A percentile compares a stretch with the other conserved stretches of the same genome.
phyloP scores from a whole-genome alignment of 2,329 filamentous ascomycete genomes.

The Neopestalotiopsis clavispora region DNA sequence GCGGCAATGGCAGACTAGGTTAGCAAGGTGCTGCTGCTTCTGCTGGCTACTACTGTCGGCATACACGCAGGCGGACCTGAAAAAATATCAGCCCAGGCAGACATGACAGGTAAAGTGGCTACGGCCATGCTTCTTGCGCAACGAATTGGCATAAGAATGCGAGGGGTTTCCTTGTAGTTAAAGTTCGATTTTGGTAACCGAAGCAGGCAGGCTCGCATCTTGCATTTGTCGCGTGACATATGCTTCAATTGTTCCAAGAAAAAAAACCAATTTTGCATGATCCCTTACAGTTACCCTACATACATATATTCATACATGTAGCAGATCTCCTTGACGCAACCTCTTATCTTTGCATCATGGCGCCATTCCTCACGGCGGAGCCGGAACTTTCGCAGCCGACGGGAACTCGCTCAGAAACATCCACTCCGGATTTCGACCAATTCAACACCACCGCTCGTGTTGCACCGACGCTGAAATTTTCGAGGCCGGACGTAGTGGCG shows the following conservation, averaged over 20 bases:
- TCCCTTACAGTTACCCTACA: neutral
- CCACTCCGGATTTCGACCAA: neutral
- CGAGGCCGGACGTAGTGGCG: conserved; percentile 15
- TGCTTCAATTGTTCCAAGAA: neutral
- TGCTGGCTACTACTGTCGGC: neutral
- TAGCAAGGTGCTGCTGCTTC: neutral
- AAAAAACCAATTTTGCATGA: neutral
- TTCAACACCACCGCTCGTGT: neutral
- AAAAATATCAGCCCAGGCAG: neutral
- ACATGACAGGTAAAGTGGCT: neutral
- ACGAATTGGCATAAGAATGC: conserved; percentile 5
- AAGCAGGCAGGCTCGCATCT: conserved; percentile 1
- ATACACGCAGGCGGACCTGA: neutral
- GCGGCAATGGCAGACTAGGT: neutral
- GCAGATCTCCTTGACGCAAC: neutral
- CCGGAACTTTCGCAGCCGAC: neutral
- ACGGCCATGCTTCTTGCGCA: neutral
- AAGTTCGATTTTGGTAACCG: neutral
- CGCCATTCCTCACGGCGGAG: neutral
- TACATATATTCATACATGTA: neutral
- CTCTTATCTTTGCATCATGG: conserved; percentile 1
- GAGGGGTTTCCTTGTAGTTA: neutral
- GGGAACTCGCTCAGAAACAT: neutral
- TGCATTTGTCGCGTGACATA: conserved; percentile 1
- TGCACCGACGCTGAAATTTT: neutral